Percentiles rank a stretch among this genome's conserved stretches.
Evolutionary conservation across 768 basidiomycete species (phyloP).

Genomic region (Russula abietina): DNA sequence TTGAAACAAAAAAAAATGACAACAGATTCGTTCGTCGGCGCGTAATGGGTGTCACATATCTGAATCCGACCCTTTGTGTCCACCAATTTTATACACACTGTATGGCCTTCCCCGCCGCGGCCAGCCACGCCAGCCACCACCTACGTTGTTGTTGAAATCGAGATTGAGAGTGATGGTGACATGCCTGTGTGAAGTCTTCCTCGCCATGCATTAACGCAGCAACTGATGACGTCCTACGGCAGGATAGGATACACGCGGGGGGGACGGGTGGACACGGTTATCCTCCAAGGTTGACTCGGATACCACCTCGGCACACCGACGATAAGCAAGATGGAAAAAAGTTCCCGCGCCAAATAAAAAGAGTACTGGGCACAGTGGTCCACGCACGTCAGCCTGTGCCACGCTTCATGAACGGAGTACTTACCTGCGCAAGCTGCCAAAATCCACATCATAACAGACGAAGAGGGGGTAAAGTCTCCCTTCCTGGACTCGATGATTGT

Average conservation of each 20-base stretch:
- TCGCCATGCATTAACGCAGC: neutral
- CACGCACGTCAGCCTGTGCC: neutral
- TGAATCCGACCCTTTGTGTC: neutral
- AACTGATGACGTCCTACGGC: neutral
- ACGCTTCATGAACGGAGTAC: neutral
- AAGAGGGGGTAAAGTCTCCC: neutral
- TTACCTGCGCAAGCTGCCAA: neutral
- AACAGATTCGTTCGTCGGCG: neutral
- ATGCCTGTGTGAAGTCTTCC: neutral
- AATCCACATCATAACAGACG: neutral
- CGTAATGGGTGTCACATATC: neutral
- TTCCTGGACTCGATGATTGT: neutral
- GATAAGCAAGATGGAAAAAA: neutral
- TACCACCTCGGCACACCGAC: neutral
- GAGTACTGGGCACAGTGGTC: neutral
- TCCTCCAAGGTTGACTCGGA: neutral
- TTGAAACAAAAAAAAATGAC: neutral
- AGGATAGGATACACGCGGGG: neutral
- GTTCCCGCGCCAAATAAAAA: constrained; percentile 5
- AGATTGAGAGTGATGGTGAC: neutral
- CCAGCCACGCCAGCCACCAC: neutral
- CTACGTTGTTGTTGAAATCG: neutral
- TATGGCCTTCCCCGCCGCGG: neutral
- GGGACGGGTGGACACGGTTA: neutral
- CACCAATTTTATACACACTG: neutral